Base-by-base conservation (phyloP, 805 yeast genomes). In the Candida chilensis region DNA sequence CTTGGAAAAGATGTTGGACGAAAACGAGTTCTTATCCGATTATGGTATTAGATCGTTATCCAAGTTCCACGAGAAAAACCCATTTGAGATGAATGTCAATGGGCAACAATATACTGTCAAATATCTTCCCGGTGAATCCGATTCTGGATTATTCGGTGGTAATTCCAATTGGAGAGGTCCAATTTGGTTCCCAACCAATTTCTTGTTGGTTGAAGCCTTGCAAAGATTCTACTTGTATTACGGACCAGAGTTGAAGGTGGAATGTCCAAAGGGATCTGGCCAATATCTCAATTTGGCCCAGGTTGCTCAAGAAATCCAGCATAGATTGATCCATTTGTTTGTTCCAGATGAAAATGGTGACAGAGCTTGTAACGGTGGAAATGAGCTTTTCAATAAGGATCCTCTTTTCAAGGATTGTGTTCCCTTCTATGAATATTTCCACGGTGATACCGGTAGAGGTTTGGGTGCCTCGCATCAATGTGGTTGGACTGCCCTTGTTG, bases 111-210 rank as follows among this genome's bases (percentile, higher is more conserved):
- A 78, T 54, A 60, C 64, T 27, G 88, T 85, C 19, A 69, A 71
- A 35, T 85, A 86, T 53, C 68, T 85, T 32, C 80, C 94, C 4
- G 95, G 94, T 18, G 95, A 85, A 48, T 81, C 94, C 17, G 90
- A 85, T 48, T 79, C 94, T 5, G 95, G 95, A 4, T 72, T 88
- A 73, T 87, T 87, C 67, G 96, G 96, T 30, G 96, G 96, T 35
- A 87, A 87, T 52, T 86, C 95, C 15, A 87, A 87, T 56, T 87
- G 96, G 96, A 71, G 96, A 53, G 96, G 96, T 3, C 96, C 96
- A 11, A 86, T 87, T 42, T 87, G 96, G 96, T 86, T 87, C 66
- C 95, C 96, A 14, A 84, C 84, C 9, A 87, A 81, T 46, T 87
- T 87, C 53, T 60, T 87, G 37, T 60, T 87, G 24, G 84, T 87